phyloP scores from a whole-genome alignment of 768 basidiomycete genomes.

The Galerina marginata region DNA sequence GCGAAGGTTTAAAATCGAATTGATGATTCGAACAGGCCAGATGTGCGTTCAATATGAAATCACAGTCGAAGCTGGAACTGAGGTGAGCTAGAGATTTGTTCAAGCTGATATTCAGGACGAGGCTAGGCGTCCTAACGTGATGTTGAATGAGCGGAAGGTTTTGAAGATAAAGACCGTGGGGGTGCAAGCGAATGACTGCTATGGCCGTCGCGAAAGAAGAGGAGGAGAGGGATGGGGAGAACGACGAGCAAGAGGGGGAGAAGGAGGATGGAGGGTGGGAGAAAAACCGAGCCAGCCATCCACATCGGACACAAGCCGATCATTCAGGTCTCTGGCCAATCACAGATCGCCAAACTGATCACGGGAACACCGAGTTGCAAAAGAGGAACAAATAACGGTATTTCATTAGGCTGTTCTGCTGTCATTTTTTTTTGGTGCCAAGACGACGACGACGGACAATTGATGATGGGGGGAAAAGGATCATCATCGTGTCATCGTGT shows the following conservation, averaged over 20 bases:
- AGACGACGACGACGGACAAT: no score
- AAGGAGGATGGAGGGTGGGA: constrained; percentile 8
- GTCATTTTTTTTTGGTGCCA: no score
- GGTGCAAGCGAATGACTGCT: constrained; percentile 4
- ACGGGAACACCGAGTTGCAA: no score
- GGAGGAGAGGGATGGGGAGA: constrained; percentile 1
- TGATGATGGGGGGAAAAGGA: no score
- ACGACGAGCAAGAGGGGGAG: background rate
- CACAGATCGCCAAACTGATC: no score
- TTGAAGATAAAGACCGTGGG: constrained; percentile 10
- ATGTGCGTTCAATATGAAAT: no score
- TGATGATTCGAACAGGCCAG: background rate
- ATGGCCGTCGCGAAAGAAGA: constrained; percentile 3
- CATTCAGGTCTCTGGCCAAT: no score
- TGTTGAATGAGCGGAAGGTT: constrained; percentile 10
- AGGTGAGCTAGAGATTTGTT: background rate
- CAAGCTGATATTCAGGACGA: background rate
- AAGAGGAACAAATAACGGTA: no score
- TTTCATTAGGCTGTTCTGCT: no score
- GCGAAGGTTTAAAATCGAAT: background rate
- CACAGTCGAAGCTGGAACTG: background rate
- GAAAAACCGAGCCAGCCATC: background rate
- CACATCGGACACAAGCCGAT: no score
- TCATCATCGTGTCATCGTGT: no score
- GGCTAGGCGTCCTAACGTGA: background rate